These are phyloP conservation scores for Mimosa pudica DNA, from an alignment of 306 rosid genomes.

Conservation along the genomic window DNA sequence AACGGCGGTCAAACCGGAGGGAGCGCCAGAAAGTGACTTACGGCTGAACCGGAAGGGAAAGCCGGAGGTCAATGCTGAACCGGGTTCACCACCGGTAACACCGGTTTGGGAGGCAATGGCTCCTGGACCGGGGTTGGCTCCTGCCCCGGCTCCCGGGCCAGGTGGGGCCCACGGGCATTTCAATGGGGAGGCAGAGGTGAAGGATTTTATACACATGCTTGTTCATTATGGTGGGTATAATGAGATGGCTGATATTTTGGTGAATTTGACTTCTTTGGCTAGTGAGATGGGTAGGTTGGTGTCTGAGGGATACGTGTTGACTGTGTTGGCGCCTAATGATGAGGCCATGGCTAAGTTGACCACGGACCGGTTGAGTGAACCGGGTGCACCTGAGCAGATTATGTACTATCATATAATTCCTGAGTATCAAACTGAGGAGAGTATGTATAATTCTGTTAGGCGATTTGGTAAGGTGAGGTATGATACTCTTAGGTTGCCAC, in stretches of 20 bases:
- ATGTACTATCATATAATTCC: constrained; percentile 81
- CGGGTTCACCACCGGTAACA: too few relatives aligned
- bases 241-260: constrained; percentile 81
- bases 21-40: constrained; percentile 74
- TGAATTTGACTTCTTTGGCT: constrained; percentile 72
- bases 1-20: constrained; percentile 76
- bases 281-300: constrained; percentile 78
- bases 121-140: constrained; percentile 69
- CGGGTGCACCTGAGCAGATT: constrained; percentile 84
- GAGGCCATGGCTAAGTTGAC: constrained; percentile 87
- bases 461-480: constrained; percentile 73
- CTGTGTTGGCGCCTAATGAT: constrained; percentile 81
- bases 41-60: constrained; percentile 69
- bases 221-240: constrained; percentile 82
- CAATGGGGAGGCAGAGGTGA: constrained; percentile 71
- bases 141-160: constrained; percentile 89
- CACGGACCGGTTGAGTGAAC: constrained; percentile 85
- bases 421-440: constrained; percentile 85
- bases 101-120: constrained; percentile 78
- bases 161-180: constrained; percentile 83
- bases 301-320: constrained; percentile 75
- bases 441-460: constrained; percentile 83
- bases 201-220: constrained; percentile 76
- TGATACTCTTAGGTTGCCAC: constrained; percentile 71
- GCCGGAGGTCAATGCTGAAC: constrained; percentile 43